phyloP scores from a whole-genome alignment of 2,329 filamentous ascomycete species.

The Aspergillus chevalieri region DNA sequence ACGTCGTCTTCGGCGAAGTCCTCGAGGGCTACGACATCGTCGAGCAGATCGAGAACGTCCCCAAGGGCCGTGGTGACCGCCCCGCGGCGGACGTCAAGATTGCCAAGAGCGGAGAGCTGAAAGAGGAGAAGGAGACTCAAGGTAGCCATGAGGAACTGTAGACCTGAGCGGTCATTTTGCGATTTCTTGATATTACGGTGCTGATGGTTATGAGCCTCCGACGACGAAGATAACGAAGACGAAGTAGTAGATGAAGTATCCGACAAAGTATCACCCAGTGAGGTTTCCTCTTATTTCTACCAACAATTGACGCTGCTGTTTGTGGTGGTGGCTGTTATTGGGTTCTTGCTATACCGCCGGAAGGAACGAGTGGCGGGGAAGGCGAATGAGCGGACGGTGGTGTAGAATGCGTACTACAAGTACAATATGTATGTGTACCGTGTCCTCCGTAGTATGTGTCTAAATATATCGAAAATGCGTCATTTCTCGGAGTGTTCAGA shows the following conservation, averaged over 20 bases:
- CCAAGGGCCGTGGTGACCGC: slow-evolving; percentile 53
- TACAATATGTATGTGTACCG: too few species aligned
- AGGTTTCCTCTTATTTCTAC: too few species aligned
- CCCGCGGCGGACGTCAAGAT: slow-evolving; percentile 57
- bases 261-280: too few species aligned
- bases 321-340: too few species aligned
- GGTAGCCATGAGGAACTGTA: slow-evolving; percentile 57
- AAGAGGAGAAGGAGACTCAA: slow-evolving; percentile 38
- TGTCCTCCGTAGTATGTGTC: too few species aligned
- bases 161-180: slow-evolving; percentile 25
- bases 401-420: too few species aligned
- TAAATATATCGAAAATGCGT: too few species aligned
- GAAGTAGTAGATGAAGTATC: background rate
- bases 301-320: too few species aligned
- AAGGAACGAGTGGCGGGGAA: too few species aligned
- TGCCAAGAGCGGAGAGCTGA: slow-evolving; percentile 59
- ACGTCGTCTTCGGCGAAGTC: slow-evolving; percentile 65
- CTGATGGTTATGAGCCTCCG: slow-evolving; percentile 26
- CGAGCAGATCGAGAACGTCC: slow-evolving; percentile 58
- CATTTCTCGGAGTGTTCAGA: too few species aligned
- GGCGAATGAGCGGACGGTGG: too few species aligned
- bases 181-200: slow-evolving; percentile 20
- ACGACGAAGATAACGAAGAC: slow-evolving; percentile 14
- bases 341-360: too few species aligned
- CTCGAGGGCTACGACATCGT: slow-evolving; percentile 62